Base-by-base conservation (phyloP, 768 basidiomycete species). In the Pisolithus albus region DNA sequence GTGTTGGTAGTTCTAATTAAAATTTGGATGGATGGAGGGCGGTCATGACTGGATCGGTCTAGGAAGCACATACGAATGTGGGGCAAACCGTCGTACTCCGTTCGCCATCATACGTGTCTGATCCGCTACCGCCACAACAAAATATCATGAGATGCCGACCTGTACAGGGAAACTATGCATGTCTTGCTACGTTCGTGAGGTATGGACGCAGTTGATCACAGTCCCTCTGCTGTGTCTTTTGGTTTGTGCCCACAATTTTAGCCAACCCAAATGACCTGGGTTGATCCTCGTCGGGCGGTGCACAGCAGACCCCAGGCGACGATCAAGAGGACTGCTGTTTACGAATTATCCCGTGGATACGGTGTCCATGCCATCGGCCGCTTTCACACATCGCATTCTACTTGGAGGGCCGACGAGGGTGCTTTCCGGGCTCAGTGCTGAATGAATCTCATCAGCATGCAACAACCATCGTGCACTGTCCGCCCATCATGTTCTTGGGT, bases 261-360 rank as follows among this genome's bases (percentile, higher is more conserved):
- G 8, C 49, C 47, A 24, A 43, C 53, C 26, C 34, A 44, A 47
- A 28, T 41, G 47, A 53, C 41, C 54, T 36, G 50, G 59, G 46
- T 18, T 36, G 64, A 65, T 66, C 64, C 58, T 49, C 66, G 55
- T 66, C 64, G 58, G 56, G 47, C 56, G 46, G 50, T 61, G 61
- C 66, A 69, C 66, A 68, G 68, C 64, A 68, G 55, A 49, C 49
- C 45, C 50, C 24, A 41, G 58, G 41, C 60, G 68, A 69, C 64
- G 61, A 67, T 67, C 66, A 70, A 56, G 57, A 49, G 51, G 55
- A 59, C 68, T 59, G 66, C 64, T 55, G 58, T 53, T 47, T 38
- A 53, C 60, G 52, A 61, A 59, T 56, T 52, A 51, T 54, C 54
- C 56, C 59, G 46, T 66, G 59, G 62, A 54, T 66, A 67, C 68